Evolutionary conservation across 441 rosid species (phyloP), one percentile per base, ranked within the genome.

Genomic region (Pelargonium cotyledonis): DNA sequence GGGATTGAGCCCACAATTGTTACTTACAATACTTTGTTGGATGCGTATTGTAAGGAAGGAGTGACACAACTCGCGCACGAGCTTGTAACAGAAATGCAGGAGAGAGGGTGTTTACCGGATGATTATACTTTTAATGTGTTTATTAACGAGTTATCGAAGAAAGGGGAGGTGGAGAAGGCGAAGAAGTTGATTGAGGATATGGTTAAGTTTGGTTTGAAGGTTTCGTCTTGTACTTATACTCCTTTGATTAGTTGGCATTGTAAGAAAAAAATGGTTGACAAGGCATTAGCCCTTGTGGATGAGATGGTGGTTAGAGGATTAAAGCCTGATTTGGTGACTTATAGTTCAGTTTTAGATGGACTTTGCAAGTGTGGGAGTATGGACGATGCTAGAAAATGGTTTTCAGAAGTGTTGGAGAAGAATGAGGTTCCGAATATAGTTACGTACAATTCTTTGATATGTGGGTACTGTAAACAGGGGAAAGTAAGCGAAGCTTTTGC

Each of bases 221-320:
- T 82, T 75, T 82, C 89, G 4, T 47, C 79, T 43, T 79, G 77
- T 69, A 79, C 89, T 4, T 88, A 82, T 81, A 81, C 85, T 60
- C 92, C 87, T 19, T 65, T 90, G 77, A 84, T 90, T 72, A 78
- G 61, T 62, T 85, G 91, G 69, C 85, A 85, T 69, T 86, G 83
- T 69, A 73, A 77, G 38, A 76, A 72, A 53, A 91, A 91, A 44
- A 82, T 82, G 73, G 69, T 86, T 61, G 67, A 38, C 57, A 80
- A 87, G 75, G 92, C 89, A 61, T 73, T 81, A 68, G 75, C 51
- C 58, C 77, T 88, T 69, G 71, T 18, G 3, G 83, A 79, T 4
- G 86, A 87, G 68, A 88, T 90, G 95, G 66, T 75, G 65, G 61
- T 49, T 68, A 78, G 72, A 57, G 87, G 88, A 71, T 69, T 70